Base-by-base conservation (phyloP, 192 early-diverging fungal genomes). In the Dimargaris xerosporica region DNA sequence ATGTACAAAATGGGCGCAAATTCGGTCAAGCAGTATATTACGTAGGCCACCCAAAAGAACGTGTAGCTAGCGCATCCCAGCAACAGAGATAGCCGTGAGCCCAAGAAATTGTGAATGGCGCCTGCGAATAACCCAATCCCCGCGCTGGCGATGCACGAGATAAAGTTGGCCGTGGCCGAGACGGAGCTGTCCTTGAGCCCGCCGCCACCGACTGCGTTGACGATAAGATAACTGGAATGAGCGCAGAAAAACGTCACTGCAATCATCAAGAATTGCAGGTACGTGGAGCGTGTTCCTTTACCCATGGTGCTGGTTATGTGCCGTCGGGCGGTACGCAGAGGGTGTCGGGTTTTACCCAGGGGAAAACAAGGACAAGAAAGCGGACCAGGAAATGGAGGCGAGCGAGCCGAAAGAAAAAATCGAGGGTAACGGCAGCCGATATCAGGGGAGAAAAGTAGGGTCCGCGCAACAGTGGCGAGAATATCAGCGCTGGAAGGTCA, bases 121-220 rank as follows among this genome's bases (percentile, higher is more conserved):
- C 58, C 58, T 11, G 58, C 58, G 58, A 60, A 60, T 16, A 60
- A 34, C 15, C 58, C 58, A 13, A 44, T 43, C 41, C n/a, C 43
- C 6, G 21, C 21, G 21, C 43, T 41, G 58, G 42, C 58, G 25
- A 60, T 43, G 58, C 42, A 19, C 34, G 58, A 26, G 19, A 60
- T 43, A 21, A 60, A 25, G 39, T 60, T 60, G 21, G 39, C 31
- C 42, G n/a, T 21, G 39, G 58, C 58, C 13, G 58, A 26, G 4
- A 60, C 30, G 39, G 7, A 25, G 41, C 34, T 11, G 43, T 60
- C 58, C 26, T 60, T 60, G n/a, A 60, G 39, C 42, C 58, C 58
- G 21, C 58, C 58, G 26, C 58, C 58, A 25, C 58, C 58, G 10
- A 60, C 30, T 10, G 34, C 58, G n/a, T 60, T 60, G 41, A 60